Evolutionary conservation across 768 basidiomycete species (phyloP).

Genomic region (Suillus plorans): DNA sequence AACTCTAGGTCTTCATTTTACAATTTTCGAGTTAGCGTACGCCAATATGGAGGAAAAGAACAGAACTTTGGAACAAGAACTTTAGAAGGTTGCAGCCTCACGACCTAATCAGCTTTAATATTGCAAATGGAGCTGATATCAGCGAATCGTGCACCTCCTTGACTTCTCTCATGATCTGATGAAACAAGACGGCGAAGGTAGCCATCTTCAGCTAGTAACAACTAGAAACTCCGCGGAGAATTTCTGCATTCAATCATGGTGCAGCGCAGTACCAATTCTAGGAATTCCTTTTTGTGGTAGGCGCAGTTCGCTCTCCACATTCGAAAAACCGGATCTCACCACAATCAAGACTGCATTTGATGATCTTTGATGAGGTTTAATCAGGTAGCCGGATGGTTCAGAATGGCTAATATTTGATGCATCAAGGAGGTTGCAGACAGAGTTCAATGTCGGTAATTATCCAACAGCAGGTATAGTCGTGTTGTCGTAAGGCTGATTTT

Average conservation of each 20-base stretch:
- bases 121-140: conserved; percentile 24
- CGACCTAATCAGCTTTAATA: neutral
- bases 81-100: neutral
- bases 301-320: conserved; percentile 53
- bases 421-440: conserved; percentile 75
- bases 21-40: neutral
- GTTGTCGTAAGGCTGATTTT: neutral
- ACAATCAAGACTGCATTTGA: conserved; percentile 45
- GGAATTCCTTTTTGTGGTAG: conserved; percentile 65
- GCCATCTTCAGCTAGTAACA: conserved; percentile 48
- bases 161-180: conserved; percentile 62
- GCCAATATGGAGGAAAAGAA: conserved; percentile 1
- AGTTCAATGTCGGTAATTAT: conserved; percentile 56
- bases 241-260: conserved; percentile 17
- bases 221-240: conserved; percentile 14
- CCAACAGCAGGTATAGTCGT: neutral
- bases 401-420: conserved; percentile 66
- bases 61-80: neutral
- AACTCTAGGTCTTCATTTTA: neutral
- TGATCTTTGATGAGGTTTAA: conserved; percentile 66
- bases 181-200: conserved; percentile 53
- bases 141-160: conserved; percentile 44
- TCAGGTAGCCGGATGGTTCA: conserved; percentile 61
- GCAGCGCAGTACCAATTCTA: conserved; percentile 45
- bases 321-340: conserved; percentile 34